Percentiles rank a stretch among this genome's conserved stretches.
Evolutionary conservation across 2,329 filamentous ascomycete species (phyloP).

Genomic region (Arthrobotrys entomopaga): DNA sequence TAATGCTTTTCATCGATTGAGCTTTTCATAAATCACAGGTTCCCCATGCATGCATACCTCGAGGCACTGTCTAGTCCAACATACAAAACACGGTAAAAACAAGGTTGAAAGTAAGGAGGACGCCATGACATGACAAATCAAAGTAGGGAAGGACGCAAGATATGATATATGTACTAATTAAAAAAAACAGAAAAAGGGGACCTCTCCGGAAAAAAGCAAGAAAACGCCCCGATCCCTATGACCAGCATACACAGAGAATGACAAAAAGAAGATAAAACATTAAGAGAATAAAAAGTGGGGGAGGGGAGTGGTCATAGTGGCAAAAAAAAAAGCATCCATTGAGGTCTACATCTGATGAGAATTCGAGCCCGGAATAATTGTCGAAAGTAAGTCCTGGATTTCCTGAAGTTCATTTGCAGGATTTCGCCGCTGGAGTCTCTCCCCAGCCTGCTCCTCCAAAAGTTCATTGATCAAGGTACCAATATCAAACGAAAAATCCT

Average conservation of each 20-base stretch:
- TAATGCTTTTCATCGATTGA: not conserved
- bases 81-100: not conserved
- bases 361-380: no score
- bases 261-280: not conserved
- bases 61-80: slow-evolving; percentile 7
- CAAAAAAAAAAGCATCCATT: no score
- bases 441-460: no score
- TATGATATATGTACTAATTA: slow-evolving; percentile 6
- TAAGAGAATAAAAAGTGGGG: not conserved
- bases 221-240: slow-evolving; percentile 9
- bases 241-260: not conserved
- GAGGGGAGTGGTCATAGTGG: not conserved
- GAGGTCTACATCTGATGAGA: no score
- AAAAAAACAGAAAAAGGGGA: not conserved
- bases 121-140: not conserved
- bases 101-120: no score
- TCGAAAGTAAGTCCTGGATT: no score
- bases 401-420: no score
- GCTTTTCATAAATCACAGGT: slow-evolving; percentile 3
- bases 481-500: no score
- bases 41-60: not conserved
- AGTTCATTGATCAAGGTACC: no score
- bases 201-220: no score
- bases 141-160: not conserved
- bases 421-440: no score